Evolutionary conservation across 2,329 filamentous ascomycete genomes (phyloP).

Genomic region (Xylaria digitata): DNA sequence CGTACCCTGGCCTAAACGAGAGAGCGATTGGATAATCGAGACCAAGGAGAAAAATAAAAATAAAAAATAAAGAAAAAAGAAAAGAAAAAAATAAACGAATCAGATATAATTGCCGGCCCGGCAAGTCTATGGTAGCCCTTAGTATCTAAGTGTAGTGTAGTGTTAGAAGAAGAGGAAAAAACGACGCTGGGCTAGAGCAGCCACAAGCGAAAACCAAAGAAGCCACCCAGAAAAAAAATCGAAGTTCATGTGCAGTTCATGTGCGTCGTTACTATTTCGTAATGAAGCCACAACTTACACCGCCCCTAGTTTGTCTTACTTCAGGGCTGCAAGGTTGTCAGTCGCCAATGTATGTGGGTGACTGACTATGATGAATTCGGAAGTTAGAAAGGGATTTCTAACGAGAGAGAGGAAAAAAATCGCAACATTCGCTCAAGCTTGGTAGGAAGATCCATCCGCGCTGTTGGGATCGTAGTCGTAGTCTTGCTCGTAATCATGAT

Average conservation of each 20-base stretch:
- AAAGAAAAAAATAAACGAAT: constrained; percentile 2
- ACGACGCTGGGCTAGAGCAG: constrained; percentile 15
- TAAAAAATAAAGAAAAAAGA: background rate
- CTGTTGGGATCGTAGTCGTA: constrained; percentile 37
- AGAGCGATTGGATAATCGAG: constrained; percentile 15
- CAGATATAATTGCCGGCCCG: constrained; percentile 24
- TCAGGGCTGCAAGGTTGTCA: background rate
- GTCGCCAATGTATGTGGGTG: constrained; percentile 5
- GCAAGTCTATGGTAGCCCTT: constrained; percentile 31
- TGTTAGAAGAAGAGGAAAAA: constrained; percentile 3
- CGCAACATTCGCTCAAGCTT: constrained; percentile 23
- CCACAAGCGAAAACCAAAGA: constrained; percentile 22
- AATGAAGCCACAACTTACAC: constrained; percentile 23
- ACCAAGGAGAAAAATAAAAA: constrained; percentile 3
- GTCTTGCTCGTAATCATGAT: constrained; percentile 43
- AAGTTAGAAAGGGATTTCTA: background rate
- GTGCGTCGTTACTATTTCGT: constrained; percentile 30
- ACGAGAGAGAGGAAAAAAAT: background rate
- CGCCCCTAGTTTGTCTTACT: constrained; percentile 1
- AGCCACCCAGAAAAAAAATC: constrained; percentile 18
- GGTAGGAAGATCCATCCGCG: constrained; percentile 39
- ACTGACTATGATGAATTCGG: background rate
- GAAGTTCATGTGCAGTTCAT: constrained; percentile 33
- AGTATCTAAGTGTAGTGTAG: constrained; percentile 24
- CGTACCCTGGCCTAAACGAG: constrained; percentile 14